Evolutionary conservation across 2,329 filamentous ascomycete genomes (phyloP), one percentile per base, ranked within the genome.

Genomic region (Arthrobotrys sinensis): DNA sequence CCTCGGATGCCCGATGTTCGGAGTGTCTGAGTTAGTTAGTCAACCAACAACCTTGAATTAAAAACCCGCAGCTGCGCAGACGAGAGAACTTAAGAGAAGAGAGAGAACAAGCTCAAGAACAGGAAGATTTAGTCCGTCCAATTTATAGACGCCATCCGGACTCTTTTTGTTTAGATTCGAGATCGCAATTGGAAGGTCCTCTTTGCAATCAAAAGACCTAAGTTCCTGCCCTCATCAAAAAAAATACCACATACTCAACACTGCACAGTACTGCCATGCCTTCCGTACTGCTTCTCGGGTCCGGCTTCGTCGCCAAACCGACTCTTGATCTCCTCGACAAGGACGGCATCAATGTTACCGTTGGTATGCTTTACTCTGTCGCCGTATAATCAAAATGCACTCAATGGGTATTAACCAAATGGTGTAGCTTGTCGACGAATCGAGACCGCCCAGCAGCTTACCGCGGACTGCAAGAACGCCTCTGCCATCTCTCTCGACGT

Each of bases 401-500:
- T 38, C 19, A 24, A 64, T n/a, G 2, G 12, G 10, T 11, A 28
- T 45, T 62, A 34, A 60, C 14, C 10, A 21, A 50, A 48, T 46
- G 21, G n/a, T 34, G 38, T 81, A 93, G 93, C 94, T 82, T 97
- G 93, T 88, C 88, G 94, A 84, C 95, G 92, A 52, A 88, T 97
- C 71, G 89, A 91, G 82, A 89, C 87, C 67, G 93, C 94, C 72
- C 87, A 96, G 88, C 89, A 90, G 82, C 90, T 97, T 80, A 89
- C 89, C 53, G 89, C 87, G 79, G 91, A 91, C 82, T 89, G 95
- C 84, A 88, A 90, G 85, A 89, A 92, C 84, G 89, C 93, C 81
- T 88, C 85, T 65, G 89, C 94, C 81, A 92, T 96, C 86, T 90
- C 92, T 70, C 90, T 98, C 84, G 93, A 98, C 84, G 95, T 97